A percentile compares a stretch with the other conserved stretches of the same genome.
phyloP scores from a whole-genome alignment of 2,329 filamentous ascomycete genomes.

The Fusarium denticulatum region DNA sequence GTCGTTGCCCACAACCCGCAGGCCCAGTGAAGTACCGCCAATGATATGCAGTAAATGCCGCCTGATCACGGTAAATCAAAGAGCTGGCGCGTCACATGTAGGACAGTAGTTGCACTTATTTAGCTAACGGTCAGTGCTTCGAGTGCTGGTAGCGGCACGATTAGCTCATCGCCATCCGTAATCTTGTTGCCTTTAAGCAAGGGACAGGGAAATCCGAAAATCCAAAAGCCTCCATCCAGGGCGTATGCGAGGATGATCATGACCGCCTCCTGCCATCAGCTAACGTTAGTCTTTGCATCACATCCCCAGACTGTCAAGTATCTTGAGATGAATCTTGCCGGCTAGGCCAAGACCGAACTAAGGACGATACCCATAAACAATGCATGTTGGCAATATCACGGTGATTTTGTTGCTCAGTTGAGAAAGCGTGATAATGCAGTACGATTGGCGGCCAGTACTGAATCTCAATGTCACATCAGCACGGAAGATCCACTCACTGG shows the following conservation, averaged over 20 bases:
- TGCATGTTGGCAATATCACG: conserved; percentile 12
- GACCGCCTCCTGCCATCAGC: conserved; percentile 4
- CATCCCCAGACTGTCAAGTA: conserved; percentile 12
- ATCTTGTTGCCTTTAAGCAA: conserved; percentile 1
- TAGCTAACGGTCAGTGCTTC: conserved; percentile 7
- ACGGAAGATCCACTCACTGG: conserved; percentile 30
- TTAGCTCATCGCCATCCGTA: conserved; percentile 5
- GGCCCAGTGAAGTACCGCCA: conserved; percentile 22
- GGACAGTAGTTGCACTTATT: conserved; percentile 3
- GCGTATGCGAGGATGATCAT: background rate
- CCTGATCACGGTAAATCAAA: conserved; percentile 12
- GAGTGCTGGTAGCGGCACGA: conserved; percentile 22
- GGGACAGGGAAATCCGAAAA: conserved; percentile 15
- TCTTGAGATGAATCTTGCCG: conserved; percentile 1
- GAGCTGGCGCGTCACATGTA: conserved; percentile 16
- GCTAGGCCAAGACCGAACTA: background rate
- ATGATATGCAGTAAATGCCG: conserved; percentile 17
- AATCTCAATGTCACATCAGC: conserved; percentile 27
- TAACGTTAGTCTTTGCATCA: conserved; percentile 4
- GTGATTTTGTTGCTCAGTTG: conserved; percentile 16
- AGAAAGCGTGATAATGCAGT: conserved; percentile 5
- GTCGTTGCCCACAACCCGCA: conserved; percentile 21
- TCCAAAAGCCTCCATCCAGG: background rate
- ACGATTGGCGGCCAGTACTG: conserved; percentile 25
- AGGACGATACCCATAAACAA: conserved; percentile 10